phyloP scores from a whole-genome alignment of 2,329 filamentous ascomycete species.

The Monosporascus sp. region DNA sequence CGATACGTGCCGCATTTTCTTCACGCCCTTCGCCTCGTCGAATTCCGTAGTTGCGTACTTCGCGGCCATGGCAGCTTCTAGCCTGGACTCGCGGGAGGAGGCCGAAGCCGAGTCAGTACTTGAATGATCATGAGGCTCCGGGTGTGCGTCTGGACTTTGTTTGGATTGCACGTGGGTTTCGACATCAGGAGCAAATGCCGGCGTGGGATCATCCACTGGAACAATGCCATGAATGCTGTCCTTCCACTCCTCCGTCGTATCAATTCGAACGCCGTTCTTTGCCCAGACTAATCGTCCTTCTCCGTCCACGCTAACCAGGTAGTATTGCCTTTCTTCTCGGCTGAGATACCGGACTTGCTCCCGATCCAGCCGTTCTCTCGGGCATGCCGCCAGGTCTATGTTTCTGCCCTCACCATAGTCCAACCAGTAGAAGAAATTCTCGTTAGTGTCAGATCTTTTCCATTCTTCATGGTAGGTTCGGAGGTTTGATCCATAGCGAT shows the following conservation, averaged over 20 bases:
- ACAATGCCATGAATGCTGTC: conserved; percentile 77
- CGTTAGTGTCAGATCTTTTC: conserved; percentile 69
- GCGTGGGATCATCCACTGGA: conserved; percentile 53
- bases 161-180: conserved; percentile 19
- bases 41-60: conserved; percentile 62
- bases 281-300: conserved; percentile 80
- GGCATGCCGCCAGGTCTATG: conserved; percentile 66
- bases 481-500: conserved; percentile 81
- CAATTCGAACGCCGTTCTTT: conserved; percentile 73
- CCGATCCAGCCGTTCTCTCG: conserved; percentile 67
- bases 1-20: conserved; percentile 57
- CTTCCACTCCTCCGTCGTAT: conserved; percentile 68
- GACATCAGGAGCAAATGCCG: conserved; percentile 40
- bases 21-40: conserved; percentile 52
- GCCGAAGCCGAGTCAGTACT: conserved; percentile 18
- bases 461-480: conserved; percentile 78
- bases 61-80: conserved; percentile 55
- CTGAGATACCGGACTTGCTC: conserved; percentile 82
- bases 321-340: conserved; percentile 74
- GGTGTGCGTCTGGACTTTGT: conserved; percentile 18
- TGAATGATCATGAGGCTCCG: conserved; percentile 15
- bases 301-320: conserved; percentile 70
- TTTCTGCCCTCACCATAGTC: conserved; percentile 72
- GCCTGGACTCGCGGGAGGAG: conserved; percentile 38
- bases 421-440: conserved; percentile 94